Conservation (phyloP, 2,329 filamentous ascomycete species). For the Exserohilum turcica region DNA sequence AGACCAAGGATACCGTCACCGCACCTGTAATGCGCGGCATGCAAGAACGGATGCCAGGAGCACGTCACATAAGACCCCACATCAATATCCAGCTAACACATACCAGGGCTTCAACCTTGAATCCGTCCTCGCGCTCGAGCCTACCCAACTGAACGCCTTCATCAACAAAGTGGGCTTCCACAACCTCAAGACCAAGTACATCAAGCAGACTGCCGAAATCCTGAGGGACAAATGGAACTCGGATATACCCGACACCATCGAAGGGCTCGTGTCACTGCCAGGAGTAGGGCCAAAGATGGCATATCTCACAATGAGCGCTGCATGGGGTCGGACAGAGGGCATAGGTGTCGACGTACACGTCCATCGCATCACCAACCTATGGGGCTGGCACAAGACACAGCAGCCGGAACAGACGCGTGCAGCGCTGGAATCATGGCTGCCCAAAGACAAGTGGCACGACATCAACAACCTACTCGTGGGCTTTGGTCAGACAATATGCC, state of each 20-base stretch:
- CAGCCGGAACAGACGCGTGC: constrained; percentile 81
- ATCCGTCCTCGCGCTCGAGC: constrained; percentile 74
- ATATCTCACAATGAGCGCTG: constrained; percentile 81
- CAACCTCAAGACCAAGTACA: constrained; percentile 88
- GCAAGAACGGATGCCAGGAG: constrained; percentile 71
- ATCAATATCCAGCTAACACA: background rate
- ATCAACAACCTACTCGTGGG: constrained; percentile 91
- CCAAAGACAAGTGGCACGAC: constrained; percentile 83
- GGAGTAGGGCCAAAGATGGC: constrained; percentile 96
- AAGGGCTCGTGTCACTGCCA: constrained; percentile 75
- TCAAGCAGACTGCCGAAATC: constrained; percentile 75
- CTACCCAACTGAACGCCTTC: constrained; percentile 69
- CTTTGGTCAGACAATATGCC: constrained; percentile 83
- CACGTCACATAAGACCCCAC: constrained; percentile 15
- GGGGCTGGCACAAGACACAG: constrained; percentile 86
- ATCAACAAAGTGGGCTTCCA: constrained; percentile 90
- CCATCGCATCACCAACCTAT: constrained; percentile 90
- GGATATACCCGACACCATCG: constrained; percentile 80
- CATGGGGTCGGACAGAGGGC: constrained; percentile 71
- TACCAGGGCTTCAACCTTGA: constrained; percentile 67
- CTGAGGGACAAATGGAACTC: constrained; percentile 70
- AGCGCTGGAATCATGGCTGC: constrained; percentile 80
- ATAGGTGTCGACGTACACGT: constrained; percentile 96
- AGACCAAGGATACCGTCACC: constrained; percentile 92
- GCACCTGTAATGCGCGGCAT: constrained; percentile 80